Evolutionary conservation across 164 flowering plant species (phyloP), one percentile per base, ranked within the genome.

Genomic region (Umbilicus rupestris): DNA sequence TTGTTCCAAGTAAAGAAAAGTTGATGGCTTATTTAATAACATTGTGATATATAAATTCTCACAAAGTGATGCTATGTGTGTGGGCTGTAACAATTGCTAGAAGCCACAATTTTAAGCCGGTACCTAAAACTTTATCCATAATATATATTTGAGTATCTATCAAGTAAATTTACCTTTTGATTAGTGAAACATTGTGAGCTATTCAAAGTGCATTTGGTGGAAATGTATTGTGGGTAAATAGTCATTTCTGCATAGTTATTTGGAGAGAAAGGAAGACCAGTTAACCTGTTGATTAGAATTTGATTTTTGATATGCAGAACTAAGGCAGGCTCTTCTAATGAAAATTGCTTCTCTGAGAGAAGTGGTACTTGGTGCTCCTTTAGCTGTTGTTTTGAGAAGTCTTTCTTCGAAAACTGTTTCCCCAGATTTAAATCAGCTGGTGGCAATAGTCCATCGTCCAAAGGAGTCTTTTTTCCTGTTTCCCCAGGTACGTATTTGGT

Each of bases 261-360:
- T n/a, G 22, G 14, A 12, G 28, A 50, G 28, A 20, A 7, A 28
- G 28, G 7, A 50, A 50, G 57, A 50, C 7, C 22, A 50, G 28
- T 20, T 50, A 50, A 9, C 12, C 11, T 28, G 60, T 15, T 12
- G 14, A n/a, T 19, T 55, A 28, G 3, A 55, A 20, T 7, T 55
- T 28, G 60, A 55, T 11, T 28, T 55, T 63, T 41, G 28, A 41
- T 63, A 5, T 69, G 74, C 80, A 95, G 97, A 84, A 62, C 68
- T 69, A 44, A 80, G 74, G 66, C 85, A 92, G 24, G 79, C 82
- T 70, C 75, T 92, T 65, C 71, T 95, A 78, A 80, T 81, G 35
- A 95, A 87, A 77, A 66, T 95, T 73, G 96, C 97, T 69, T 91
- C 99, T 72, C 74, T 95, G 6, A 84, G 99, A 77, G 99, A 95